Evolutionary conservation across 1,139 yeast species (phyloP).

Genomic region (Nakaseomyces uthaithaninus): DNA sequence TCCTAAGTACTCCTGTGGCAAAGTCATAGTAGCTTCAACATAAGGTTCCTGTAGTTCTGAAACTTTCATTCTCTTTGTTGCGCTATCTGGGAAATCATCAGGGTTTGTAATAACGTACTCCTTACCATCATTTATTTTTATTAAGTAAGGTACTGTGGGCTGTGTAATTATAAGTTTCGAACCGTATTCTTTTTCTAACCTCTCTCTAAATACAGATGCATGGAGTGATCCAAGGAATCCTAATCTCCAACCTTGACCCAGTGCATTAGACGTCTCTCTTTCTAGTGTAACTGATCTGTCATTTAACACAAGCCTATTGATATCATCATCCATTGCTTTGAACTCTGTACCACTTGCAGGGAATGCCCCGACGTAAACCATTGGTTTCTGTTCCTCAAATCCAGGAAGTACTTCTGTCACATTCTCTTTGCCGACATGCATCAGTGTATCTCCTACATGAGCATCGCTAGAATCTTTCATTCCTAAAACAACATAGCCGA

Average conservation of each 20-base stretch:
- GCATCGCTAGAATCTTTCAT: constrained; percentile 87
- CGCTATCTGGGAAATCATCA: constrained; percentile 75
- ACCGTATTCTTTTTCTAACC: constrained; percentile 89
- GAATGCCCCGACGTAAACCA: constrained; percentile 97
- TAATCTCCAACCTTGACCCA: constrained; percentile 96
- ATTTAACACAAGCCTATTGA: constrained; percentile 78
- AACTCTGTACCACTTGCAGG: constrained; percentile 94
- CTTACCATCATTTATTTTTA: constrained; percentile 55
- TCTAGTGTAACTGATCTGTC: constrained; percentile 87
- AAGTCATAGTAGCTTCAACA: constrained; percentile 84
- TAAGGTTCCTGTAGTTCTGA: constrained; percentile 70
- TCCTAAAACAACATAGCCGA: constrained; percentile 88
- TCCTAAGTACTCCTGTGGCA: constrained; percentile 86
- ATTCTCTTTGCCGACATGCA: constrained; percentile 50
- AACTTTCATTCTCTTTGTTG: constrained; percentile 39
- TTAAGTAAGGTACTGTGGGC: constrained; percentile 89
- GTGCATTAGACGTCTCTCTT: constrained; percentile 85
- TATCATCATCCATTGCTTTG: constrained; percentile 80
- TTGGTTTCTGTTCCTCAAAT: constrained; percentile 92
- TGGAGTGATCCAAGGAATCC: constrained; percentile 93
- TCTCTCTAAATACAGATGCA: constrained; percentile 87
- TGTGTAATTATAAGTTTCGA: constrained; percentile 87
- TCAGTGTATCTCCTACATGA: constrained; percentile 83
- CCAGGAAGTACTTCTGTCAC: constrained; percentile 79
- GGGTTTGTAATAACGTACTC: constrained; percentile 75